Evolutionary conservation across 257 asterid species (phyloP).

Genomic region (Gynochthodes officinalis): DNA sequence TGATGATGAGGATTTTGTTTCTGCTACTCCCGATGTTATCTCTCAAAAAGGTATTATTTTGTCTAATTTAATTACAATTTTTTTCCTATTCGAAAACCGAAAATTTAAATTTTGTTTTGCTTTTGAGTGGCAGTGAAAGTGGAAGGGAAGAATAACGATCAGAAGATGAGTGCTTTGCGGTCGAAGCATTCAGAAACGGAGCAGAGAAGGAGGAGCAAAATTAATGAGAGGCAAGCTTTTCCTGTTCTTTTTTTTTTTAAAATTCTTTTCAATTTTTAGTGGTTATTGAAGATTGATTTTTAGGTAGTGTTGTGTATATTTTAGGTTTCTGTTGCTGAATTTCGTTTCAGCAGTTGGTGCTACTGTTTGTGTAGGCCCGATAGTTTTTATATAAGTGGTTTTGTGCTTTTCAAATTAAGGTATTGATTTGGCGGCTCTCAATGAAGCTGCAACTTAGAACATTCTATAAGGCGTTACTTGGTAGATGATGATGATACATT

Average conservation of each 20-base stretch:
- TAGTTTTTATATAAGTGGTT: background rate
- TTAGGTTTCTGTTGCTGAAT: background rate
- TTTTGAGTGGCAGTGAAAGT: slow-evolving; percentile 43
- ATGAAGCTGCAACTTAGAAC: background rate
- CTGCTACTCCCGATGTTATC: slow-evolving; percentile 41
- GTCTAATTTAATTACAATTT: no score
- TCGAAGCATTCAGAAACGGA: slow-evolving; percentile 91
- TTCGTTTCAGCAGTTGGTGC: background rate
- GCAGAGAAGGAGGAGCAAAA: slow-evolving; percentile 80
- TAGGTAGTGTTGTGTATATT: background rate
- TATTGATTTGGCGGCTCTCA: background rate
- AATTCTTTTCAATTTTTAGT: no score
- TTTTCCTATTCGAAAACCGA: no score
- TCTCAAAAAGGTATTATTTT: slow-evolving; percentile 42
- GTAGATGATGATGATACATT: no score
- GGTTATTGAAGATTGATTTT: background rate
- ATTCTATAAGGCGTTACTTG: background rate
- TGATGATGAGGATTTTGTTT: slow-evolving; percentile 29
- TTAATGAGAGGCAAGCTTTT: slow-evolving; percentile 65
- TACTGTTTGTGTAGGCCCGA: no score
- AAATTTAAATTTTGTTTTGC: no score
- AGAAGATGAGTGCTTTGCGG: slow-evolving; percentile 47
- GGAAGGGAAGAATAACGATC: slow-evolving; percentile 43
- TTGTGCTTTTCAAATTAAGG: background rate
- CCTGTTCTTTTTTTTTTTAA: background rate